phyloP scores from a whole-genome alignment of 176 grass and related monocot genomes.

The Cocos nucifera region DNA sequence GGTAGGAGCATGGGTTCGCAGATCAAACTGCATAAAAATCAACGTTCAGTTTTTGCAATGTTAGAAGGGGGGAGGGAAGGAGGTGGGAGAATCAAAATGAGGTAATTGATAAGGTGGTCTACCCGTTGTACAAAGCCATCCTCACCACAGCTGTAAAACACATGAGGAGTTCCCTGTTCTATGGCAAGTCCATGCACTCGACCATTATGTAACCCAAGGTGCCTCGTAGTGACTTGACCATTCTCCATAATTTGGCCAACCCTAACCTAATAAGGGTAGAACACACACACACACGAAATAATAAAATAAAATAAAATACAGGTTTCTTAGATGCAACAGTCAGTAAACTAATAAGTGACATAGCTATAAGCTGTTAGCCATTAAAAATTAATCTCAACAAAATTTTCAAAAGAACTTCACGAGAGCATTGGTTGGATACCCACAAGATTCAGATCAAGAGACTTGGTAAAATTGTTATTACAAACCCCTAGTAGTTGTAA shows the following conservation, averaged over 20 bases:
- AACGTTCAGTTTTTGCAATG: conserved; percentile 1
- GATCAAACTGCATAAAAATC: conserved; percentile 61
- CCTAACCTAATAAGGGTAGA: conserved; percentile 43
- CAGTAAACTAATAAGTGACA: too few species aligned
- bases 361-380: too few species aligned
- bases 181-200: conserved; percentile 57
- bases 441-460: too few species aligned
- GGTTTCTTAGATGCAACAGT: too few species aligned
- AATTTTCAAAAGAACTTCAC: too few species aligned
- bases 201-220: conserved; percentile 42
- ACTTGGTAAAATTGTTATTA: too few species aligned
- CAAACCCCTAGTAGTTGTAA: too few species aligned
- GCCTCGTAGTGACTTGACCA: conserved; percentile 45
- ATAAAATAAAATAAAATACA: not conserved
- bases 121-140: conserved; percentile 83
- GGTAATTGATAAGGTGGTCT: conserved; percentile 15
- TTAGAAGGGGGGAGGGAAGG: conserved; percentile 6
- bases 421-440: too few species aligned
- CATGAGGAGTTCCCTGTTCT: conserved; percentile 58
- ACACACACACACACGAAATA: not conserved
- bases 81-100: conserved; percentile 3
- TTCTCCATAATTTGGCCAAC: conserved; percentile 48
- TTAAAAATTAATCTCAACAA: too few species aligned
- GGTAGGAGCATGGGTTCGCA: conserved; percentile 39
- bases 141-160: conserved; percentile 83